These are phyloP conservation scores for Zygosaccharomyces pseudobailii DNA, from an alignment of 1,139 yeast genomes.

Conservation along the genomic window DNA sequence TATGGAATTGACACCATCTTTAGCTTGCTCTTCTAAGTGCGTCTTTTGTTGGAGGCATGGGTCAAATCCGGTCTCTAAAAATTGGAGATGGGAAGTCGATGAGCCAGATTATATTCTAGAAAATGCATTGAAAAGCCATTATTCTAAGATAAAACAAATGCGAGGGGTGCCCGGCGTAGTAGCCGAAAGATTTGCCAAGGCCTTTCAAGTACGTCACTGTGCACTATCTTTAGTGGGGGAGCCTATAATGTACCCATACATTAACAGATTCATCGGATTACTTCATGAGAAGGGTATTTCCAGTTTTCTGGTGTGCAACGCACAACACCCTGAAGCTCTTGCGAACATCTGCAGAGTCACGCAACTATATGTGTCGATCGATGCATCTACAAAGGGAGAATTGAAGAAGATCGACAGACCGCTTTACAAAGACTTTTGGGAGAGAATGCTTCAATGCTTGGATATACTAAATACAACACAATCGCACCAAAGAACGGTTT, in stretches of 20 bases:
- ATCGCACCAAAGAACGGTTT: conserved; percentile 82
- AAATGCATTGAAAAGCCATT: conserved; percentile 87
- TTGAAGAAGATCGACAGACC: conserved; percentile 86
- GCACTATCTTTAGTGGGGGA: conserved; percentile 91
- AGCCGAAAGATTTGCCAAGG: conserved; percentile 85
- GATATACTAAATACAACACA: conserved; percentile 72
- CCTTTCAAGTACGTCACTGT: conserved; percentile 83
- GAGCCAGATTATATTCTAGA: conserved; percentile 77
- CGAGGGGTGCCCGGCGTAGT: conserved; percentile 94
- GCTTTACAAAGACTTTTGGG: conserved; percentile 88
- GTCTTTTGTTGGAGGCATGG: conserved; percentile 98
- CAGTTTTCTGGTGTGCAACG: conserved; percentile 87
- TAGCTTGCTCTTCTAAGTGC: conserved; percentile 92
- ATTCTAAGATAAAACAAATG: conserved; percentile 87
- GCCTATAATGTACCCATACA: conserved; percentile 89
- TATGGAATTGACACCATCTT: conserved; percentile 93
- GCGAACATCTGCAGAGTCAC: conserved; percentile 70
- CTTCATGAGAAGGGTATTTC: conserved; percentile 75
- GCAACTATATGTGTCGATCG: conserved; percentile 86
- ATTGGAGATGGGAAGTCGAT: conserved; percentile 96
- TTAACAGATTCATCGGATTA: conserved; percentile 76
- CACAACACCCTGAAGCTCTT: conserved; percentile 88
- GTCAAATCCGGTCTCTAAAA: conserved; percentile 92
- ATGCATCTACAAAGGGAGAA: conserved; percentile 80
- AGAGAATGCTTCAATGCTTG: conserved; percentile 71